phyloP scores from a whole-genome alignment of 345 rosid genomes.

The Nasturtium officinale region DNA sequence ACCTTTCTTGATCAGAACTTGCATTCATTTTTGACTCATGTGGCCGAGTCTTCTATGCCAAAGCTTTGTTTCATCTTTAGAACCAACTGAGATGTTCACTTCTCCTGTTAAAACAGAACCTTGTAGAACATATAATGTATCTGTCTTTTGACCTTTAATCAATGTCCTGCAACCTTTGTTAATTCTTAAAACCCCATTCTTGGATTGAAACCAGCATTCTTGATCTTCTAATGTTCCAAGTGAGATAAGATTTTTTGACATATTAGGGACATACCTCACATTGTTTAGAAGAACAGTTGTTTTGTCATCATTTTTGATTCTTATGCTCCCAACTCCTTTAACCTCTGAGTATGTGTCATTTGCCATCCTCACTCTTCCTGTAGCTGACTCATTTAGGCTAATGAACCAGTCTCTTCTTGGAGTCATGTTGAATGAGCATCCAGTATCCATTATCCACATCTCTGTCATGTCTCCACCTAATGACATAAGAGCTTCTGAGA shows the following conservation, averaged over 20 bases:
- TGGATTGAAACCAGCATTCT: neutral
- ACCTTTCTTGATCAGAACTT: neutral
- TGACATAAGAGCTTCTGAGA: no score
- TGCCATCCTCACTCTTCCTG: neutral
- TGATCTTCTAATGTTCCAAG: neutral
- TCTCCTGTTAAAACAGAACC: neutral
- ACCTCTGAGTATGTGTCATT: neutral
- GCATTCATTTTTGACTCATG: neutral
- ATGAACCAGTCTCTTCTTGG: neutral
- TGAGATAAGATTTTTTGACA: neutral
- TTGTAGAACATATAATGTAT: neutral
- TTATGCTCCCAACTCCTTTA: neutral
- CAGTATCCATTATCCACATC: neutral
- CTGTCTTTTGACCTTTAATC: neutral
- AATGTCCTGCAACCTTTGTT: neutral
- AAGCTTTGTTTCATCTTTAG: neutral
- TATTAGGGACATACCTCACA: neutral
- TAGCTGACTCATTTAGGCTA: neutral
- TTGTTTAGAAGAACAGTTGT: no score
- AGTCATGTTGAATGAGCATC: neutral
- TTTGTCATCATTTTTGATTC: no score
- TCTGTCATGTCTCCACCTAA: neutral
- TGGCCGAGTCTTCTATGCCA: neutral
- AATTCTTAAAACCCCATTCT: neutral
- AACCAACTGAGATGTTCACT: neutral